Base-by-base conservation (phyloP, 177 flowering plant species). In the Telopea speciosissima region DNA sequence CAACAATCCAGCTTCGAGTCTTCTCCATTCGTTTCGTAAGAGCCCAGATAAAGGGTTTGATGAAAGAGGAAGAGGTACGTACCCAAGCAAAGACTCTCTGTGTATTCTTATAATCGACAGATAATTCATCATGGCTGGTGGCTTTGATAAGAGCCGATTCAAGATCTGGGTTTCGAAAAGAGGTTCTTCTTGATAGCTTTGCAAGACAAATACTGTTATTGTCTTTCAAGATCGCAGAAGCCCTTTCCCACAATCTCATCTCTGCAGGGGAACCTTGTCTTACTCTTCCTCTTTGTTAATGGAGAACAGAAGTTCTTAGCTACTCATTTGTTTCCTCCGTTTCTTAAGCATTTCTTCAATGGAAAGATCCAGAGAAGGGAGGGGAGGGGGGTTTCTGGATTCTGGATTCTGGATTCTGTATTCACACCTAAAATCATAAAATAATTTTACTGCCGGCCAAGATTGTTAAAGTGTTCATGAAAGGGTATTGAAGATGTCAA, bases 1-100 rank as follows among this genome's bases (percentile, higher is more conserved):
- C 97, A 3, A 94, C 99, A 7, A 81, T 84, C 97, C 94, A 92
- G 68, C 76, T 78, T 0, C 79, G 75, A 0, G 97, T 90, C 70
- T 81, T 83, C 31, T 83, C 79, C 81, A 90, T 71, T 0, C 99
- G 83, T 12, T 26, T 58, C 0, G 91, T 72, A n/a, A 94, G 68
- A 8, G 81, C 75, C 78, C 78, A 69, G 0, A 88, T 14, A 49
- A 90, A 72, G 31, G 95, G 86, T 52, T 73, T 80, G 62, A 85
- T 36, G 67, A 77, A 79, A 3, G 73, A 4, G 0, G 90, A 84
- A 1, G 93, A 89, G 12, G 89, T 76, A 0, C 89, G 80, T 5
- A 87, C 28, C 88, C 89, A 88, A 0, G 72, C 40, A 45, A 85
- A 88, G 24, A 94, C 92, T 1, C 88, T 24, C 62, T 85, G 83